Base-by-base conservation (phyloP, 768 basidiomycete species). In the Ramaria rubella region DNA sequence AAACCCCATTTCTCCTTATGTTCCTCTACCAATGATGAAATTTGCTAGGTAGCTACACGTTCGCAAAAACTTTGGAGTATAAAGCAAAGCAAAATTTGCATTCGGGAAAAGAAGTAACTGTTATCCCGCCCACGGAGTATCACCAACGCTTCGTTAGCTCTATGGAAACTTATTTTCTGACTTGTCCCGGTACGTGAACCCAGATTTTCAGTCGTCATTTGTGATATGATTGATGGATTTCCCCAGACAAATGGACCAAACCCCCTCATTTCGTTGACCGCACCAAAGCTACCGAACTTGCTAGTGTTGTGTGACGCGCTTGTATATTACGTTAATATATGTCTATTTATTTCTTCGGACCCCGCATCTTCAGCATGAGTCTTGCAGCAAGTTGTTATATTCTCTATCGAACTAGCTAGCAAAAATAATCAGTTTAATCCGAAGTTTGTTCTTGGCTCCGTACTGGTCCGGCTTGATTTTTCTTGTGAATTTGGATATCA, bases 1-100 rank as follows among this genome's bases (percentile, higher is more conserved):
- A 19, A 12, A n/a, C 3, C 43, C 46, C 12, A 23, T 48, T n/a
- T 38, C 24, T 21, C 54, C 2, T 40, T 30, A 27, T 40, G 8
- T 38, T 48, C 24, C 7, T 24, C 44, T 33, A 30, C 17, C 15
- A 49, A n/a, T 17, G 38, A 33, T 3, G 57, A 58, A 21, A 43
- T 23, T 2, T 30, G 23, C n/a, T 60, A 82, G 83, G 88, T 27
- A 88, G 86, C 63, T 93, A 86, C 68, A 89, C 87, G 0, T 85
- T 91, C 60, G 89, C 87, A 2, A 93, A 91, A 68, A 90, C 87
- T 0, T 72, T 93, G 6, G 90, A 93, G 68, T 89, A 89, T 63
- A 87, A 89, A 65, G 87, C 87, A 8, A 93, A 93, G 68, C 83
- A 87, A 43, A 83, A 81, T 4, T 73, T 91, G 12, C 82, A 82